Conservation (phyloP, 441 rosid species). For the Arabidopsis lyrata region DNA sequence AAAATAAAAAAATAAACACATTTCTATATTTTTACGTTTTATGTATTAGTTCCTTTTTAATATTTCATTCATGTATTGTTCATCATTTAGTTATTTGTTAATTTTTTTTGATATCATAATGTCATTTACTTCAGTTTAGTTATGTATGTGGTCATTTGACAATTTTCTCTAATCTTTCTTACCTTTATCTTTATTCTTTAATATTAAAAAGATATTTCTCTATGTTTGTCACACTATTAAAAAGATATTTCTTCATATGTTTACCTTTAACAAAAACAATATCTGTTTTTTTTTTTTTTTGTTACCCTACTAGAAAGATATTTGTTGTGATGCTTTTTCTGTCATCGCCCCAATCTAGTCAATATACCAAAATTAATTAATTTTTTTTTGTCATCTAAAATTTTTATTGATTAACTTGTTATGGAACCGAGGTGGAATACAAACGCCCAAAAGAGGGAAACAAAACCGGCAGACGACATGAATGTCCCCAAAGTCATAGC, state of each 20-base stretch:
- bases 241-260: neutral
- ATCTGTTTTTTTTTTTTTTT: neutral
- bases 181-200: neutral
- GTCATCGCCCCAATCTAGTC: conserved; percentile 8
- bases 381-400: too few species aligned
- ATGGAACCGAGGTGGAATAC: too few species aligned
- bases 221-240: neutral
- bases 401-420: too few species aligned
- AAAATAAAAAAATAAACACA: too few species aligned
- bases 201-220: neutral
- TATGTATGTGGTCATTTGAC: neutral
- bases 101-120: neutral
- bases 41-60: neutral
- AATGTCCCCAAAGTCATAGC: too few species aligned
- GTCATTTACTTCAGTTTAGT: neutral
- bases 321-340: conserved; percentile 22
- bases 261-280: too few species aligned
- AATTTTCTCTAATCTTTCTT: neutral
- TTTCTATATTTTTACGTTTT: neutral
- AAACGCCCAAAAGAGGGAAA: too few species aligned
- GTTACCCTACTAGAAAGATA: conserved; percentile 13
- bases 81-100: neutral
- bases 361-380: conserved; percentile 10
- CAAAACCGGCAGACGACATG: too few species aligned
- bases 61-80: neutral